These are phyloP conservation scores for Pleurotus eryngii DNA, from an alignment of 768 basidiomycete genomes.

Conservation along the genomic window DNA sequence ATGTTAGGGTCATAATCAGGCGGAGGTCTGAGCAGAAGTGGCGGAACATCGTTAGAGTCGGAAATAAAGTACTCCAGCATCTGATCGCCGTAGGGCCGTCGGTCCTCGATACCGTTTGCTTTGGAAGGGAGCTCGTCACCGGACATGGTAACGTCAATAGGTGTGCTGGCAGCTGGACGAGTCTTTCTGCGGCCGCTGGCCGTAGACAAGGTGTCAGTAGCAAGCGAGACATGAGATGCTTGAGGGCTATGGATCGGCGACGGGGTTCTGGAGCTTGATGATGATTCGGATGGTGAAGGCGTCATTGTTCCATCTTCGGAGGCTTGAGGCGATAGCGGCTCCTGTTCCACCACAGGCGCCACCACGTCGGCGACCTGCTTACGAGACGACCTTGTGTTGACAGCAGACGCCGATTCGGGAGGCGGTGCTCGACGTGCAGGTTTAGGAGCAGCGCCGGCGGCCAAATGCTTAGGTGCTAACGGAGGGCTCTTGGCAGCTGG, in stretches of 20 bases:
- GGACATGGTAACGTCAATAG: constrained; percentile 35
- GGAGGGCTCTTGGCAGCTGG: constrained; percentile 90
- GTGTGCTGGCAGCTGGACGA: constrained; percentile 43
- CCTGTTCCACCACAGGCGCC: constrained; percentile 61
- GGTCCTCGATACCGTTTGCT: constrained; percentile 47
- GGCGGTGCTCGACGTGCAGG: constrained; percentile 44
- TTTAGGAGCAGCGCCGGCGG: constrained; percentile 59
- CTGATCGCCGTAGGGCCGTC: constrained; percentile 86
- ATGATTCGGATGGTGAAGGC: constrained; percentile 81
- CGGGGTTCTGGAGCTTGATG: constrained; percentile 90
- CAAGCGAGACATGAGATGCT: constrained; percentile 40
- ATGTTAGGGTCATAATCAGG: constrained; percentile 92
- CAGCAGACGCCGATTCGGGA: constrained; percentile 26
- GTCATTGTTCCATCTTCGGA: constrained; percentile 91
- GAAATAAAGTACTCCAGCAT: constrained; percentile 99
- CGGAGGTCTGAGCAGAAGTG: constrained; percentile 83
- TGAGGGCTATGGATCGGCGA: constrained; percentile 72
- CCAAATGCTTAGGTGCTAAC: constrained; percentile 93
- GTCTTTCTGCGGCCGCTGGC: constrained; percentile 38
- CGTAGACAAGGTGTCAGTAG: constrained; percentile 35
- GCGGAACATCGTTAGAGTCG: constrained; percentile 89
- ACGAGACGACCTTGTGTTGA: constrained; percentile 62
- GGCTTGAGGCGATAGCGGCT: constrained; percentile 61
- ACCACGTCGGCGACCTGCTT: constrained; percentile 43
- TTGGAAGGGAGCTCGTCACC: constrained; percentile 37